Conservation (phyloP, 148 eudicot genomes). For the Rhododendron simsii region DNA sequence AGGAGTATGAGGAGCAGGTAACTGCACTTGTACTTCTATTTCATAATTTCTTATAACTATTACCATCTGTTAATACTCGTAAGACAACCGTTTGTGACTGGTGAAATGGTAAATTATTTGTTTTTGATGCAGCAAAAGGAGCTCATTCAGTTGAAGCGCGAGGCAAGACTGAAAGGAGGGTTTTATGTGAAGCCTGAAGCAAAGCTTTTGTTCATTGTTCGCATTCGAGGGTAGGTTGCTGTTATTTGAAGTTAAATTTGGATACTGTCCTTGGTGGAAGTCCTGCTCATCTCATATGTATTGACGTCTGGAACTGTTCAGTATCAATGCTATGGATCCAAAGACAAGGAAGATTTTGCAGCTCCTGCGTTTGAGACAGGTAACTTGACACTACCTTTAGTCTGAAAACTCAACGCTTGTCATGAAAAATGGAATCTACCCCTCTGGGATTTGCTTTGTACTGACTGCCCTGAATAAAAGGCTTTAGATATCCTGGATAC, state of each 20-base stretch:
- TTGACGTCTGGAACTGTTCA: conserved; percentile 18
- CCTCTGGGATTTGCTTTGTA: background rate
- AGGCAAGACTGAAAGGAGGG: conserved; percentile 61
- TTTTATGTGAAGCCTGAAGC: conserved; percentile 70
- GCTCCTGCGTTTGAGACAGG: conserved; percentile 83
- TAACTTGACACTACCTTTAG: conserved; percentile 4
- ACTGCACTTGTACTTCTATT: background rate
- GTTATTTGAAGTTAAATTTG: background rate
- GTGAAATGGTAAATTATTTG: background rate
- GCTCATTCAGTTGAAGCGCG: conserved; percentile 49
- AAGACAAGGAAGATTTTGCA: conserved; percentile 67
- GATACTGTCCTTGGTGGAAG: background rate
- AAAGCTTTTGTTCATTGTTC: conserved; percentile 59
- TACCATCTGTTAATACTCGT: background rate
- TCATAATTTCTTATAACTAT: background rate
- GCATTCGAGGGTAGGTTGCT: conserved; percentile 56
- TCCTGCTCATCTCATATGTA: background rate
- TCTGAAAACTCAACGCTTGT: background rate
- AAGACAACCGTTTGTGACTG: no score
- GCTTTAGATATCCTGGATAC: background rate
- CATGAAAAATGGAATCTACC: background rate
- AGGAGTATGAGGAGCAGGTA: conserved; percentile 72
- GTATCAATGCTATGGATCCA: conserved; percentile 86
- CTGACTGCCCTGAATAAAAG: background rate
- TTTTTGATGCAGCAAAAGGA: conserved; percentile 38